A percentile compares a stretch with the other conserved stretches of the same genome.
Conservation (phyloP, 2,329 filamentous ascomycete genomes). For the Penicillium sp. region DNA sequence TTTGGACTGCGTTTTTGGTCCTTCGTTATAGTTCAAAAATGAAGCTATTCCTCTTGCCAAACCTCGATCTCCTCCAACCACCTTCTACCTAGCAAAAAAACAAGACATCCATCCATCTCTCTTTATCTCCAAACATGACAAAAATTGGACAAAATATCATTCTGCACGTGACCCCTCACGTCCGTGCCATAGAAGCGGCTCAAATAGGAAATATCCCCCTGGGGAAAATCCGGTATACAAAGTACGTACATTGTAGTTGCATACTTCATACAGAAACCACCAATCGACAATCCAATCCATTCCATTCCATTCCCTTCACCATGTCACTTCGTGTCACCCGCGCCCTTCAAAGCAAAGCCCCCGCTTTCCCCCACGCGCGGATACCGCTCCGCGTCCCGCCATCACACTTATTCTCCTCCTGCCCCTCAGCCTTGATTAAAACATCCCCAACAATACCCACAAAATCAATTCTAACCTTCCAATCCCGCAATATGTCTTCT, state of each 20-base stretch:
- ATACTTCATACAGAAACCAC: not conserved
- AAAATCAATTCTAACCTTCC: not conserved
- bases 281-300: not conserved
- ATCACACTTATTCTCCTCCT: constrained; percentile 1
- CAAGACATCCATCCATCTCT: not conserved
- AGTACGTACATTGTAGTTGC: not conserved
- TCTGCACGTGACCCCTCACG: not conserved
- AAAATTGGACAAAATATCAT: not conserved
- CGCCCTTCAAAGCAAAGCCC: constrained; percentile 7
- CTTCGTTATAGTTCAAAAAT: not conserved
- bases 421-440: constrained; percentile 5
- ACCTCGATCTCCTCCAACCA: not conserved
- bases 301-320: not conserved
- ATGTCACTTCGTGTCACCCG: constrained; percentile 3
- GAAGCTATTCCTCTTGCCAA: not conserved
- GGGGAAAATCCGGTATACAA: not conserved
- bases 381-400: constrained; percentile 14
- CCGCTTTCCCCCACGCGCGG: constrained; percentile 27
- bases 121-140: not conserved
- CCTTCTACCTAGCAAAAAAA: not conserved
- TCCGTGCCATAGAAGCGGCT: not conserved
- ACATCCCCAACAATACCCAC: not conserved
- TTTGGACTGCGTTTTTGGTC: not conserved
- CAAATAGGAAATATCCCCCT: not conserved
- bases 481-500: constrained; percentile 26